Evolutionary conservation across 768 basidiomycete genomes (phyloP).

Genomic region (Lentinula sp.): DNA sequence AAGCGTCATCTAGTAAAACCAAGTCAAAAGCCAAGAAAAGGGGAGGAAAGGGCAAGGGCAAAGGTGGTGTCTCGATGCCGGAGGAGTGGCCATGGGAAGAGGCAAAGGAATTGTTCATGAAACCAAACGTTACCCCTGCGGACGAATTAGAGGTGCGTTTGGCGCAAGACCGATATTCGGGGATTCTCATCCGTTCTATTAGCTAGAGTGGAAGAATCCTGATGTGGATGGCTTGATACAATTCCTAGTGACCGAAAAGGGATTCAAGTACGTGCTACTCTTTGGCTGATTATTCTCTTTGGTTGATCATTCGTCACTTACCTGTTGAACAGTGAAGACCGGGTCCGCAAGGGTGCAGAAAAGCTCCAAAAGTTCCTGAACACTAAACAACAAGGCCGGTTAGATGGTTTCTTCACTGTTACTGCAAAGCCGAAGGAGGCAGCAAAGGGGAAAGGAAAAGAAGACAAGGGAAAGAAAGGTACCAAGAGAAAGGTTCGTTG

Average conservation of each 20-base stretch:
- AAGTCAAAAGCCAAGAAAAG: constrained; percentile 28
- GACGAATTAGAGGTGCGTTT: constrained; percentile 72
- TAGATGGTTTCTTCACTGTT: constrained; percentile 91
- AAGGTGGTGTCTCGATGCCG: constrained; percentile 76
- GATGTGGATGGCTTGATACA: constrained; percentile 91
- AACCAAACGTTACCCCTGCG: constrained; percentile 85
- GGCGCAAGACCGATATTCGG: neutral
- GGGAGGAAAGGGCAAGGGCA: constrained; percentile 55
- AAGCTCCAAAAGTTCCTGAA: constrained; percentile 84
- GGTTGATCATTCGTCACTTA: neutral
- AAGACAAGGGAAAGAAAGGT: constrained; percentile 31
- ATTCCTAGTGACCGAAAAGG: constrained; percentile 91
- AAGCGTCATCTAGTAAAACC: constrained; percentile 14
- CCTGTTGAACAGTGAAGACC: constrained; percentile 69
- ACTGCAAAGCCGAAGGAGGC: constrained; percentile 47
- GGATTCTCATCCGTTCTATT: constrained; percentile 1
- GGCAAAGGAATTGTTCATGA: constrained; percentile 84
- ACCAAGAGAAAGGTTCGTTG: constrained; percentile 25
- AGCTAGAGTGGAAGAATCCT: constrained; percentile 94
- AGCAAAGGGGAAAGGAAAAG: constrained; percentile 20
- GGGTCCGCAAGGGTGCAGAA: constrained; percentile 91
- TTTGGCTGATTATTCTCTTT: neutral
- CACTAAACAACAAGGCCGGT: constrained; percentile 91
- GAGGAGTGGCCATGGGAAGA: constrained; percentile 98
- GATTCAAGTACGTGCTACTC: constrained; percentile 74